Base-by-base conservation (phyloP, 768 basidiomycete species). In the Xerocomellus amylosporus region DNA sequence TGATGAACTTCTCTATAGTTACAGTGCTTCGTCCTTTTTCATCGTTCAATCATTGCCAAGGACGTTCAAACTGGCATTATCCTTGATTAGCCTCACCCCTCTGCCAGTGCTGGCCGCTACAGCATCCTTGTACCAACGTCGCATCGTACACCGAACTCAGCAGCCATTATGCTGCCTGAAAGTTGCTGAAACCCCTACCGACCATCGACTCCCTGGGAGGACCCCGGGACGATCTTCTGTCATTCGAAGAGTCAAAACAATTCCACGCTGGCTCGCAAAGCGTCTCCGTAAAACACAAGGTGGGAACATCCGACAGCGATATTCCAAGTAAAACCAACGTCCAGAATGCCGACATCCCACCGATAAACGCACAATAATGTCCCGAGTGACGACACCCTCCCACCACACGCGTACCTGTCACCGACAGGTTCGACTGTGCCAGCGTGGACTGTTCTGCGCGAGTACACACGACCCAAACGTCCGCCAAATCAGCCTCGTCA, bases 341-440 rank as follows among this genome's bases (percentile, higher is more conserved):
- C 24, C 56, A 38, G 12, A 49, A 51, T 19, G 30, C 49, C 30
- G 55, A 63, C 42, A 5, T 26, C 8, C 52, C 39, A 2, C 46
- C 52, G 24, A 36, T 53, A 12, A 58, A 61, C 38, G 26, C n/a
- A 19, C 56, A 54, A 12, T 44, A 59, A 4, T 45, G 60, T 31
- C 56, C 61, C 14, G 61, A 69, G 38, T 3, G 62, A 65, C 34
- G 63, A 70, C 46, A 8, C 65, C 4, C 60, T 81, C 31, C 75
- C 82, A 33, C 84, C 86, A 0, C 83, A 85, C 60, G 81, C 19
- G 83, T 92, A 6, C 90, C 90, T 2, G 73, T 90, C 40, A 85
- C 80, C 13, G 91, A 95, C 75, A 80, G 93, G 40, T 97, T 95
- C 78, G 97, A 99, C 72, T 98, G 96, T 64, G 97, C 97, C 39